Base-by-base conservation (phyloP, 2,329 filamentous ascomycete species). In the Teratosphaeria nubilosa region DNA sequence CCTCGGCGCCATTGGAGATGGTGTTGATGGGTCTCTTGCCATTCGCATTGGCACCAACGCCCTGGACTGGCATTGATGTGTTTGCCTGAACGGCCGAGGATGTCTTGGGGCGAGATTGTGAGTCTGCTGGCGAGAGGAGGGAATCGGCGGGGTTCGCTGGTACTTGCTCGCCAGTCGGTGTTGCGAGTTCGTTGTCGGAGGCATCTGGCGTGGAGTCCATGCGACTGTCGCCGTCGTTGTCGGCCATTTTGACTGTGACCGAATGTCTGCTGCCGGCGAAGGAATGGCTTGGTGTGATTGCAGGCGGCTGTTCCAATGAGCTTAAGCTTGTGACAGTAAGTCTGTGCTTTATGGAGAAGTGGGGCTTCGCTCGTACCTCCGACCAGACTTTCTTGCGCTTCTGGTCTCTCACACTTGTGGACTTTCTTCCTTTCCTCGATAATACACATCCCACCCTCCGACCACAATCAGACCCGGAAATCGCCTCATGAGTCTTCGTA, bases 111-210 rank as follows among this genome's bases (percentile, higher is more conserved):
- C 31, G 51, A 5, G 51, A 48, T 48, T 48, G 41, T 48, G 41
- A 48, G 20, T 48, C 41, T 20, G 41, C 41, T 48, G 41, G 41
- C 7, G 31, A 53, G 10, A 53, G 31, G 16, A 30, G 51, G 51
- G 20, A 82, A 80, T 1, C 80, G 82, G 56, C 78, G 77, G 25
- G 81, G 80, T 37, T 81, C 81, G 10, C 80, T 82, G 56, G 82
- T 75, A 60, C n/a, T 74, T 72, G 54, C 54, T 57, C 55, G 58
- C 37, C n/a, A 7, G 30, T 31, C 25, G 41, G 22, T 61, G 62
- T 62, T 60, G 32, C 64, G 58, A 64, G 50, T 27, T 56, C 64
- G 65, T 71, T 53, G 55, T 73, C 73, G 27, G 72, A 60, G 56
- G 53, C 70, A 14, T 75, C 75, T 51, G 69, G 65, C 7, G 71